Evolutionary conservation across 1,139 yeast genomes (phyloP), one percentile per base, ranked within the genome.

Genomic region (Scheffersomyces lignicola): DNA sequence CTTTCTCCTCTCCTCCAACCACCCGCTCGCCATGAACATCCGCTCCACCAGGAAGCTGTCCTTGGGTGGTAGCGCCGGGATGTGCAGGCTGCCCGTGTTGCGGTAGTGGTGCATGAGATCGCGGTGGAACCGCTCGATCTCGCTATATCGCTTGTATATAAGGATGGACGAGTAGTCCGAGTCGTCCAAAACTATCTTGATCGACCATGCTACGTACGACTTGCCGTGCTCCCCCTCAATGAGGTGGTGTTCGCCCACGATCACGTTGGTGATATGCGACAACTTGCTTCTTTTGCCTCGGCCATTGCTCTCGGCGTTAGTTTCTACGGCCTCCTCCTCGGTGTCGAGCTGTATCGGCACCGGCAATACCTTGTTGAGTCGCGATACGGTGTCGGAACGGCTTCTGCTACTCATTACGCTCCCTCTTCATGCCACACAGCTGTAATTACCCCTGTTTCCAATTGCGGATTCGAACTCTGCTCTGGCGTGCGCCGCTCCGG

Each of bases 11-110:
- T 65, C 65, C 41, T 76, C 83, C 24, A 86, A 55, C 71, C 89
- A 86, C 24, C 43, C 48, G 18, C 44, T 54, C 6, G 66, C 54
- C 44, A 70, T 62, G 33, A 79, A 62, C 43, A 80, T 56, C 43
- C 80, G 62, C 33, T 73, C 71, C 24, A 77, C 43, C 28, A 72
- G 60, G 34, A 79, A 53, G 23, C 44, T 52, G 46, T 69, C 76
- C 49, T 83, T 84, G 0, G 87, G 81, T 0, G 96, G 96, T 22
- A 86, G 58, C 16, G 50, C 59, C 1, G 90, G 88, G 3, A 86
- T 68, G 32, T 73, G 69, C 10, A 58, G 58, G n/a, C 47, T 42
- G 16, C 62, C 56, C 2, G 30, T 21, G 20, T 39, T 39, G 8
- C 26, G 15, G n/a, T 63, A 74, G 20, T 59, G 60, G 3, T 39